phyloP scores from a whole-genome alignment of 2,329 filamentous ascomycete genomes.

The Fusarium devonianum region DNA sequence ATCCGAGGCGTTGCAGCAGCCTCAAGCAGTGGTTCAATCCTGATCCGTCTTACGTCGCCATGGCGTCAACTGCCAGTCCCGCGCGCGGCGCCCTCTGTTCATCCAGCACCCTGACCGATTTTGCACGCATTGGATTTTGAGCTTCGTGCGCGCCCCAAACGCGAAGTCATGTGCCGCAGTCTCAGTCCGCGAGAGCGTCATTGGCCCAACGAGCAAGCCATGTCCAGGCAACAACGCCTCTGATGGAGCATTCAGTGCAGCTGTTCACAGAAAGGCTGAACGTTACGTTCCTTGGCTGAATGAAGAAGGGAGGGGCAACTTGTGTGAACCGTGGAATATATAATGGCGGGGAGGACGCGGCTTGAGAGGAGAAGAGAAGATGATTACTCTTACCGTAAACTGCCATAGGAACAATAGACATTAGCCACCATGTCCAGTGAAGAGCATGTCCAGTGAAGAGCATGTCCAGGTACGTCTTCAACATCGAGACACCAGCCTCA shows the following conservation, averaged over 20 bases:
- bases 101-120: slow-evolving; percentile 14
- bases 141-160: slow-evolving; percentile 27
- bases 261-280: slow-evolving; percentile 5
- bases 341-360: slow-evolving; percentile 10
- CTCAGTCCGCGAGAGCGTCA: slow-evolving; percentile 5
- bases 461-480: slow-evolving; percentile 22
- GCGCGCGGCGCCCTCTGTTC: slow-evolving; percentile 8
- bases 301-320: background rate
- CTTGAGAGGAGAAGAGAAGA: background rate
- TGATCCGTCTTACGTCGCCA: background rate
- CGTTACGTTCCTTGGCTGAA: background rate
- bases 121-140: slow-evolving; percentile 24
- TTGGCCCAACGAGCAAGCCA: slow-evolving; percentile 31
- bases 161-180: slow-evolving; percentile 38
- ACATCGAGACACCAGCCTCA: slow-evolving; percentile 4
- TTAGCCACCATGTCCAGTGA: slow-evolving; percentile 9
- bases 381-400: too few species aligned
- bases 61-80: slow-evolving; percentile 2
- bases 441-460: too few species aligned
- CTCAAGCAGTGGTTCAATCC: background rate
- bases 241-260: slow-evolving; percentile 3
- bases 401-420: too few species aligned
- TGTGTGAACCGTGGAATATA: slow-evolving; percentile 19
- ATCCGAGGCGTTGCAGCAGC: too few species aligned
- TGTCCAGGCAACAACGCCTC: slow-evolving; percentile 36